Conservation (phyloP, 2,329 filamentous ascomycete genomes). For the Xylariales sp. region DNA sequence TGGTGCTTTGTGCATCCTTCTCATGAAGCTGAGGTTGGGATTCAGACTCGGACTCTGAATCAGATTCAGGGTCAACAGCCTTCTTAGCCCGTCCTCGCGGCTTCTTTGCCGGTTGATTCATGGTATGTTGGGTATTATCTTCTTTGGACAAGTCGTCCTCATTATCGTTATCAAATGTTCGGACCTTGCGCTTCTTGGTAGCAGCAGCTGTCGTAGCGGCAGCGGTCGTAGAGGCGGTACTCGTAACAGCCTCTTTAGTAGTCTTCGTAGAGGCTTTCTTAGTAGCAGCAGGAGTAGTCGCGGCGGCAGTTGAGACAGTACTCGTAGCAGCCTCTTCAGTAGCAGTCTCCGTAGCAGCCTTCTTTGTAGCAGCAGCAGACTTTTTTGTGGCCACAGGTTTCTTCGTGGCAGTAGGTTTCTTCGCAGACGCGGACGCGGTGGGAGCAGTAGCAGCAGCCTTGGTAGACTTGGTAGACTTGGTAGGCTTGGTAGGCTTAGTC, state of each 20-base stretch:
- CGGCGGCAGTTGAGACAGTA: too few relatives aligned
- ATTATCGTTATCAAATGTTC: slow-evolving; percentile 61
- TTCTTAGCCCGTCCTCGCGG: slow-evolving; percentile 63
- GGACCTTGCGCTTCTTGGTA: slow-evolving; percentile 64
- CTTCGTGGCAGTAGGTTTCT: slow-evolving; percentile 50
- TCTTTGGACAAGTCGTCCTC: slow-evolving; percentile 55
- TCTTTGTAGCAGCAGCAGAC: slow-evolving; percentile 19
- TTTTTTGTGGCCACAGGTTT: slow-evolving; percentile 50
- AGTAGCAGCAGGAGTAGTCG: slow-evolving; percentile 13
- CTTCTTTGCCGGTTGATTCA: slow-evolving; percentile 52
- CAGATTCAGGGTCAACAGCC: slow-evolving; percentile 46
- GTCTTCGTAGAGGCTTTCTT: slow-evolving; percentile 49
- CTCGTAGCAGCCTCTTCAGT: too few relatives aligned
- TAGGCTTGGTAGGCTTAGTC: slow-evolving; percentile 49
- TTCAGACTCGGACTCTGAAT: slow-evolving; percentile 45
- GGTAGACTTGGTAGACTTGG: slow-evolving; percentile 46
- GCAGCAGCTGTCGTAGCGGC: neutral
- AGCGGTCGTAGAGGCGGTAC: neutral
- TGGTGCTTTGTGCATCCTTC: slow-evolving; percentile 22
- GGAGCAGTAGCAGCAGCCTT: neutral
- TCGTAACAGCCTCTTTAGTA: slow-evolving; percentile 1
- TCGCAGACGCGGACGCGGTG: slow-evolving; percentile 12
- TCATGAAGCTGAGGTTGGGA: slow-evolving; percentile 10
- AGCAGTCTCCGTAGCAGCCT: neutral
- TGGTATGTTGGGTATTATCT: slow-evolving; percentile 44